These are phyloP conservation scores for Hansenula sp. DNA, from an alignment of 1,139 yeast genomes.

Conservation along the genomic window DNA sequence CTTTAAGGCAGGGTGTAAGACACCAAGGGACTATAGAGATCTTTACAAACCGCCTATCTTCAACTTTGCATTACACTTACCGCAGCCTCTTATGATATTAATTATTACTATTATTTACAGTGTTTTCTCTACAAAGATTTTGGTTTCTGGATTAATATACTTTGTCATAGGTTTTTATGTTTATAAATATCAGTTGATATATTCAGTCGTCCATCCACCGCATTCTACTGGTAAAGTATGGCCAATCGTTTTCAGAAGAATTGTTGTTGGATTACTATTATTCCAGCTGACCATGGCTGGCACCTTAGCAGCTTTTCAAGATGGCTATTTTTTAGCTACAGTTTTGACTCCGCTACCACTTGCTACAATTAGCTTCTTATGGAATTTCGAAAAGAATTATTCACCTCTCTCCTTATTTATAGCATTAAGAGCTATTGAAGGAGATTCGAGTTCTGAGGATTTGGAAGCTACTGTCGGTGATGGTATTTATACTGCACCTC, in stretches of 20 bases:
- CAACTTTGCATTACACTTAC: slow-evolving; percentile 77
- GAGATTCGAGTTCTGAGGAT: slow-evolving; percentile 8
- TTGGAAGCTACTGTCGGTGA: slow-evolving; percentile 18
- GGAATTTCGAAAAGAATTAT: slow-evolving; percentile 80
- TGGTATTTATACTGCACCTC: slow-evolving; percentile 12
- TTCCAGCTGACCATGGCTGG: slow-evolving; percentile 94
- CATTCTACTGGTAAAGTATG: slow-evolving; percentile 88
- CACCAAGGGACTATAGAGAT: slow-evolving; percentile 68
- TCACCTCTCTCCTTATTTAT: slow-evolving; percentile 80
- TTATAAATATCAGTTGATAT: slow-evolving; percentile 75
- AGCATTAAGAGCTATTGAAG: slow-evolving; percentile 66
- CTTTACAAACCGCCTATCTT: slow-evolving; percentile 74
- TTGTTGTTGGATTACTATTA: slow-evolving; percentile 63
- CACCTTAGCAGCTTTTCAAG: slow-evolving; percentile 69
- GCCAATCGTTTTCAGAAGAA: slow-evolving; percentile 76
- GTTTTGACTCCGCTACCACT: slow-evolving; percentile 74
- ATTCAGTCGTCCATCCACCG: slow-evolving; percentile 80
- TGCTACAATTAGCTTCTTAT: slow-evolving; percentile 60
- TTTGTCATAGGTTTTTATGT: slow-evolving; percentile 74
- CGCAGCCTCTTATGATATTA: slow-evolving; percentile 74
- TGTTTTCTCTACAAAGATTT: slow-evolving; percentile 70
- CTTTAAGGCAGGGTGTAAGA: slow-evolving; percentile 51
- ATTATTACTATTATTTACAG: slow-evolving; percentile 76
- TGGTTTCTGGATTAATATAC: slow-evolving; percentile 69
- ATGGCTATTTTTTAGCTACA: slow-evolving; percentile 72